Evolutionary conservation across 1,284 basidiomycete species (phyloP).

Genomic region (Vanrija sp.): DNA sequence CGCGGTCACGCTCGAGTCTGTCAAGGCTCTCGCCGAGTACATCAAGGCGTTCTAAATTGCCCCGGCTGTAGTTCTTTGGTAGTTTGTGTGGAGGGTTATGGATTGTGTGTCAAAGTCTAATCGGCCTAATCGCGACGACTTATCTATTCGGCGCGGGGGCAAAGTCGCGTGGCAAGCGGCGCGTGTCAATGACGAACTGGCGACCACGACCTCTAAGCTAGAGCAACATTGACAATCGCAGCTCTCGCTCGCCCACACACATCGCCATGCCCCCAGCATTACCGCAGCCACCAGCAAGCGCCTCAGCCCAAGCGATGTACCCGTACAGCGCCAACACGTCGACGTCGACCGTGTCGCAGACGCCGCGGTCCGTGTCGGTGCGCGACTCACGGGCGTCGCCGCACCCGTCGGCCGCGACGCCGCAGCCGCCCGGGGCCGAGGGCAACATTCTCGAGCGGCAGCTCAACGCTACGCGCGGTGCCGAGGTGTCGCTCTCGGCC

Average conservation of each 20-base stretch:
- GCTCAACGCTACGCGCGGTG: slow-evolving; percentile 72
- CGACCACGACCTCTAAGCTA: no score
- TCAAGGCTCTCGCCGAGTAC: slow-evolving; percentile 52
- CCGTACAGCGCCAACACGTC: slow-evolving; percentile 16
- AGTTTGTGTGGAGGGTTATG: no score
- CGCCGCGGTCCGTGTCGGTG: slow-evolving; percentile 5
- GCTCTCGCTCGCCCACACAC: not conserved
- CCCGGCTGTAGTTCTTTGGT: no score
- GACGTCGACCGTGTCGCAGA: slow-evolving; percentile 9
- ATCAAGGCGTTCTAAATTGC: slow-evolving; percentile 47
- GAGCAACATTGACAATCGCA: no score
- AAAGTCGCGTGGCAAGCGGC: no score
- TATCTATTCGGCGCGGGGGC: no score
- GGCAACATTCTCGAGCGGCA: slow-evolving; percentile 67
- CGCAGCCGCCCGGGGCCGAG: not conserved
- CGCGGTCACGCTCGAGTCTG: slow-evolving; percentile 78
- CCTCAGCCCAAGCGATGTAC: slow-evolving; percentile 2
- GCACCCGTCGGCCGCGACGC: slow-evolving; percentile 1
- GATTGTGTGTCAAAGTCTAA: no score
- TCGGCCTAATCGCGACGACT: no score
- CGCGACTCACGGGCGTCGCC: slow-evolving; percentile 8
- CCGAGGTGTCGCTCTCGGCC: slow-evolving; percentile 74
- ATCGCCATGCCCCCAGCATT: not conserved
- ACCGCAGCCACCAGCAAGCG: not conserved
- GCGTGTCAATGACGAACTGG: no score